Evolutionary conservation across 2,329 filamentous ascomycete genomes (phyloP), one percentile per base, ranked within the genome.

Genomic region (Aspergillus udagawae): DNA sequence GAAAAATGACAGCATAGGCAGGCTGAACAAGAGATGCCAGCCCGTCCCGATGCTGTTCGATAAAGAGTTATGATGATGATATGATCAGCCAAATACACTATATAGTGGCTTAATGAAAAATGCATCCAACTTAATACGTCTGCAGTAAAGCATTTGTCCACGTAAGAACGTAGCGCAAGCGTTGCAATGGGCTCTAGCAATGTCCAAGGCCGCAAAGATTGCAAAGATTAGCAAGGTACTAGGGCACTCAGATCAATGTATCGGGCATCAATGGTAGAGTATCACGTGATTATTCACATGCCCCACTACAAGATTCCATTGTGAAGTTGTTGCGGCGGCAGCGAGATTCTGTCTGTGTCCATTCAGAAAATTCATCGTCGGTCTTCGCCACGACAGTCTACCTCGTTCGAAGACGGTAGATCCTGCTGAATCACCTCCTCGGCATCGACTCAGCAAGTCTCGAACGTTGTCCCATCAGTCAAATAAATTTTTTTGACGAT

Each of bases 41-140:
- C 38, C 48, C 28, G 29, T 51, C 49, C 21, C 55, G 49, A 55
- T 61, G 49, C 42, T 51, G 29, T 56, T 42, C 54, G 53, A 51
- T 53, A 27, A 58, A 64, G 51, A 64, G 58, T 66, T 62, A 66
- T 65, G 63, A 66, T 66, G 63, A 66, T 59, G 63, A 65, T 60
- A 63, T 58, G 56, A 61, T 57, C 57, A 56, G 63, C 63, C 59
- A 62, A 27, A 55, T 60, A 60, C 51, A 59, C 53, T 52, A 62
- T 52, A 49, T 61, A 66, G 53, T 61, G 61, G 60, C 58, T 50
- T 66, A 65, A 66, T 66, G 62, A 62, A 66, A 59, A 63, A 52
- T 55, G 4, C 44, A 27, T 47, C 44, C 44, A 48, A 21, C 23
- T 52, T 29, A 41, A 29, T 23, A 35, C 12, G 23, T 51, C 28